phyloP scores from a whole-genome alignment of 179 eudicot genomes.

The Vitellaria paradoxa region DNA sequence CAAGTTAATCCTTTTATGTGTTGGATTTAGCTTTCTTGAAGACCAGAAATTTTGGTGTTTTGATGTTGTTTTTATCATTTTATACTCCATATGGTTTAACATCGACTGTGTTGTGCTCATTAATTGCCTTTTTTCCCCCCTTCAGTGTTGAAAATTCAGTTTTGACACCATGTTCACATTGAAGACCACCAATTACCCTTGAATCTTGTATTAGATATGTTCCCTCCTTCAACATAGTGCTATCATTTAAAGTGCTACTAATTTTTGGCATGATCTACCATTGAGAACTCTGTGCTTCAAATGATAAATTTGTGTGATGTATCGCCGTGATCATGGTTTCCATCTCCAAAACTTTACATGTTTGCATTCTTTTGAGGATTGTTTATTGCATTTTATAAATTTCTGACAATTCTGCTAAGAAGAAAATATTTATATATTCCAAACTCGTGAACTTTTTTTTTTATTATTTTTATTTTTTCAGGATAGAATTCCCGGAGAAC shows the following conservation, averaged over 20 bases:
- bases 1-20: neutral
- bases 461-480: constrained; percentile 22
- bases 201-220: neutral
- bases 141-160: neutral
- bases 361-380: neutral
- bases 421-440: neutral
- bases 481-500: constrained; percentile 87
- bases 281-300: neutral
- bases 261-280: neutral
- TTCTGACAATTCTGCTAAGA: too few relatives aligned
- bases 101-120: neutral
- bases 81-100: neutral
- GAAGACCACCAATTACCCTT: neutral
- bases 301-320: neutral
- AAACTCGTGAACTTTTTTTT: neutral
- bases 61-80: neutral
- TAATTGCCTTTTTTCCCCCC: neutral
- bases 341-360: neutral
- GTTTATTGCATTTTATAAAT: neutral
- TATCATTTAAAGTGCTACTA: neutral
- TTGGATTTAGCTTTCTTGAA: neutral
- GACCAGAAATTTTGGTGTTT: neutral
- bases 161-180: neutral
- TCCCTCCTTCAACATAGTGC: too few relatives aligned
- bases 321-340: neutral